A percentile compares a stretch with the other conserved stretches of the same genome.
phyloP scores from a whole-genome alignment of 163 green algal genomes.

The Dunaliella salina region DNA sequence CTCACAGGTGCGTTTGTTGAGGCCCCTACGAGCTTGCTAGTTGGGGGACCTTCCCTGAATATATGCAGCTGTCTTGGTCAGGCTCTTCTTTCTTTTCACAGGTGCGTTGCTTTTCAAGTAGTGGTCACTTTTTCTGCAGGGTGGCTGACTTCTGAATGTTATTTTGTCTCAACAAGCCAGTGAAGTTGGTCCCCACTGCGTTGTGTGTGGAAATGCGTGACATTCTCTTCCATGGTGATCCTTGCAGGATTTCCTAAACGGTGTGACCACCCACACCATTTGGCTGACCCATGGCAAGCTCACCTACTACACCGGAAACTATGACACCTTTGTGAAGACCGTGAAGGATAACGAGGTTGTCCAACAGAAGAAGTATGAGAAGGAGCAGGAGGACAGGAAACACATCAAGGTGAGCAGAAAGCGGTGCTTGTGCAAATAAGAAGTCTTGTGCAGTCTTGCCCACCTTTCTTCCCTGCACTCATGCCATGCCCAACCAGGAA shows the following conservation, averaged over 20 bases:
- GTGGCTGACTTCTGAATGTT: not conserved
- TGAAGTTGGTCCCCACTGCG: not conserved
- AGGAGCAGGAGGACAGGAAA: constrained; percentile 54
- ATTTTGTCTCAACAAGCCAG: not conserved
- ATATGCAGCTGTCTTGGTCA: not conserved
- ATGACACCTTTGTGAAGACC: constrained; percentile 76
- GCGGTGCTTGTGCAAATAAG: too few relatives aligned
- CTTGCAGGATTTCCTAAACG: constrained; percentile 74
- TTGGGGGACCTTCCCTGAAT: not conserved
- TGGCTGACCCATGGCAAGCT: constrained; percentile 63
- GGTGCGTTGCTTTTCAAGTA: not conserved
- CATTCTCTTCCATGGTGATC: not conserved
- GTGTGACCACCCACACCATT: constrained; percentile 79
- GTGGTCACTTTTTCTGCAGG: not conserved
- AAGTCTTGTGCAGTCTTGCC: too few relatives aligned
- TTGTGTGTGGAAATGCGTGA: not conserved
- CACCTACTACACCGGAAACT: constrained; percentile 75
- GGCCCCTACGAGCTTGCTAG: too few relatives aligned
- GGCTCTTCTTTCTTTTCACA: not conserved
- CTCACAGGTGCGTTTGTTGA: constrained; percentile 54
- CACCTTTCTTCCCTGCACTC: too few relatives aligned
- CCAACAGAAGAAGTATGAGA: constrained; percentile 83
- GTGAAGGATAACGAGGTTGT: constrained; percentile 70
- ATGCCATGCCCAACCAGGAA: too few relatives aligned
- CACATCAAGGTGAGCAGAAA: constrained; percentile 13